These are phyloP conservation scores for Macrolepiota albuminosa DNA, from an alignment of 768 basidiomycete genomes.

Conservation along the genomic window DNA sequence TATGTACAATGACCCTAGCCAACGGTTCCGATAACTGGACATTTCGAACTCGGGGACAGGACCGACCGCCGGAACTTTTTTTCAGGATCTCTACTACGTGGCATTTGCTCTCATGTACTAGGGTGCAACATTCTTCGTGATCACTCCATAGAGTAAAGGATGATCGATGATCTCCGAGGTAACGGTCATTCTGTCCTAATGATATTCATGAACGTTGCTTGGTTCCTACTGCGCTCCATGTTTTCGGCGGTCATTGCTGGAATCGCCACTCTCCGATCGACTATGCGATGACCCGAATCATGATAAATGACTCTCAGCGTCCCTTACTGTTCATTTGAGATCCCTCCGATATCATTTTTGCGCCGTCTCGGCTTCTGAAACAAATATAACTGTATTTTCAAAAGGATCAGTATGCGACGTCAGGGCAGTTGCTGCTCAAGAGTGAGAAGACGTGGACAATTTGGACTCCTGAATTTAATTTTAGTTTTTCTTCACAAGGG, in stretches of 20 bases:
- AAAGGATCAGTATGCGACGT: background rate
- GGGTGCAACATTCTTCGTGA: background rate
- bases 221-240: background rate
- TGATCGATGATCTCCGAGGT: no score
- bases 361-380: background rate
- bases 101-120: no score
- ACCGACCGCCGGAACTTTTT: background rate
- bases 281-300: background rate
- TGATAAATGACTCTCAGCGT: background rate
- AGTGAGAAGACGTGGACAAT: background rate
- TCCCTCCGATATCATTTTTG: background rate
- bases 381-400: background rate
- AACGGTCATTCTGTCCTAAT: background rate
- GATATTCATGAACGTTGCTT: background rate
- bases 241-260: background rate
- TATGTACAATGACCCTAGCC: background rate
- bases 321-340: background rate
- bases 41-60: background rate
- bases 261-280: background rate
- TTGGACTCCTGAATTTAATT: background rate
- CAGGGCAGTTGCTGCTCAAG: background rate
- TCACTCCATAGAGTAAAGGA: background rate
- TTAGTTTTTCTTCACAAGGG: background rate
- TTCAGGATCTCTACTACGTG: no score
- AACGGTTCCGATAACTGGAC: background rate